phyloP scores from a whole-genome alignment of 2,329 filamentous ascomycete genomes.

The Aspergillus flavus region DNA sequence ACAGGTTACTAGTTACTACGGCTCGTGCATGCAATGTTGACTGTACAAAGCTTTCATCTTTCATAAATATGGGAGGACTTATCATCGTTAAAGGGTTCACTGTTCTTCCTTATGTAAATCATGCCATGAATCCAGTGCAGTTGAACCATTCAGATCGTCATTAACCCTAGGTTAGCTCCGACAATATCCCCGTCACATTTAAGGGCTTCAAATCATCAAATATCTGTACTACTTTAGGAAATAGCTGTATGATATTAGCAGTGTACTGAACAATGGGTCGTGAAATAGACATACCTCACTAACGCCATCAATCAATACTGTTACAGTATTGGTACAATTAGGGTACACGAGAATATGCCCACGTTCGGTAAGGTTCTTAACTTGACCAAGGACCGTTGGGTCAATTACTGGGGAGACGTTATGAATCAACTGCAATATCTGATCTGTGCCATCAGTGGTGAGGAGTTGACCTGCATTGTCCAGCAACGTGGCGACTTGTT shows the following conservation, averaged over 20 bases:
- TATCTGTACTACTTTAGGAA: neutral
- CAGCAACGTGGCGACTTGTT: neutral
- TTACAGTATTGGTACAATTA: neutral
- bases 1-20: no score
- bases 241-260: neutral
- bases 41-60: no score
- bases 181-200: neutral
- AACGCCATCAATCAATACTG: neutral
- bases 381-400: neutral
- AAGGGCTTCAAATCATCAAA: neutral
- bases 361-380: neutral
- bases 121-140: neutral
- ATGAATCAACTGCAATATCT: neutral
- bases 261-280: fast-evolving
- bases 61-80: fast-evolving
- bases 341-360: neutral
- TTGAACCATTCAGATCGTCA: fast-evolving
- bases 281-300: neutral
- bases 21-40: no score
- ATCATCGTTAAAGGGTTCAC: fast-evolving
- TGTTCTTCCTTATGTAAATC: neutral
- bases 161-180: neutral
- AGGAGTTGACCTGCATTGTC: neutral
- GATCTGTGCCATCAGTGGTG: neutral
- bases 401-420: neutral